Conservation (phyloP, 495 filamentous ascomycete genomes). For the Penicillium robsamsonii region DNA sequence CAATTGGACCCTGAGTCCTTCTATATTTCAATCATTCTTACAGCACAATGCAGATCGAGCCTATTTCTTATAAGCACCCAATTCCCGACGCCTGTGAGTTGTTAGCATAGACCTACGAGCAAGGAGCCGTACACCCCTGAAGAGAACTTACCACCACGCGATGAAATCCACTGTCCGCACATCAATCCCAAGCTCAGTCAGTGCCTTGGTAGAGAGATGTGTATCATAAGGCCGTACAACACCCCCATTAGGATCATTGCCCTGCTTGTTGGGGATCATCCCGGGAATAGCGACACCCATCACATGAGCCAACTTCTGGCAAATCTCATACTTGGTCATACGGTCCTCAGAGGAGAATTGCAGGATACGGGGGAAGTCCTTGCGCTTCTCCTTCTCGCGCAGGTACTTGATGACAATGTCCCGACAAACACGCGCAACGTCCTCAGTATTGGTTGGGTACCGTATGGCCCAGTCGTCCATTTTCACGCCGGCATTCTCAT, state of each 20-base stretch:
- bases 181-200: slow-evolving; percentile 75
- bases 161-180: slow-evolving; percentile 73
- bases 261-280: slow-evolving; percentile 69
- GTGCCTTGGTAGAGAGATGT: slow-evolving; percentile 73
- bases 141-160: slow-evolving; percentile 73
- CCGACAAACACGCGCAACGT: slow-evolving; percentile 77
- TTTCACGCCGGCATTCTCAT: slow-evolving; percentile 54
- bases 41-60: not conserved
- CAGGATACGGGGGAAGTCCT: slow-evolving; percentile 64
- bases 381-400: slow-evolving; percentile 35
- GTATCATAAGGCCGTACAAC: slow-evolving; percentile 87
- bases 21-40: slow-evolving; percentile 3
- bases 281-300: slow-evolving; percentile 71
- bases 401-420: slow-evolving; percentile 71
- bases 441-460: slow-evolving; percentile 84
- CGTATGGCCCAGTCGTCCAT: slow-evolving; percentile 90
- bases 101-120: slow-evolving; percentile 17
- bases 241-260: slow-evolving; percentile 69
- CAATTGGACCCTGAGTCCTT: not conserved
- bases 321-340: slow-evolving; percentile 91
- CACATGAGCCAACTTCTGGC: slow-evolving; percentile 74
- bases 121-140: slow-evolving; percentile 4
- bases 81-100: slow-evolving; percentile 37
- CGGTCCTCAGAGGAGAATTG: slow-evolving; percentile 87
- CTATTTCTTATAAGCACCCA: slow-evolving; percentile 41